A percentile compares a stretch with the other conserved stretches of the same genome.
Conservation (phyloP, 176 grass and related monocot species). For the Aegilops sharonensis region DNA sequence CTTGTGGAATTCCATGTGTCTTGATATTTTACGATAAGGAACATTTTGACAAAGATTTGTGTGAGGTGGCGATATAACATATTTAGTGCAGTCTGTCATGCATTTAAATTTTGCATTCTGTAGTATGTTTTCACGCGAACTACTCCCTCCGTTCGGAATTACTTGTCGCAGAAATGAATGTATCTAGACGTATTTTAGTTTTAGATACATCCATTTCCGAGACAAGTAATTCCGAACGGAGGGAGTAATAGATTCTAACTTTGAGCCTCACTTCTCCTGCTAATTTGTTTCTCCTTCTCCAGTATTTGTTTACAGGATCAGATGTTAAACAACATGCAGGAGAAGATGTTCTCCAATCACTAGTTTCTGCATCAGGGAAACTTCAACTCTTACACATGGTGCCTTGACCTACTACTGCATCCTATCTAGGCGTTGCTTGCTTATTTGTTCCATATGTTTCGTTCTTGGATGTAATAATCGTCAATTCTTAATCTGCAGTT, state of each 20-base stretch:
- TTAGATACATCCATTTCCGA: too few relatives aligned
- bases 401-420: background rate
- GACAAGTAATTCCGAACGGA: too few relatives aligned
- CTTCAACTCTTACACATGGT: slow-evolving; percentile 69
- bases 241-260: background rate
- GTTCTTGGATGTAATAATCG: background rate
- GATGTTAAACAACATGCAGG: slow-evolving; percentile 31
- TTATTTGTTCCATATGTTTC: background rate
- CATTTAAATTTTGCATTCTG: background rate
- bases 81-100: background rate
- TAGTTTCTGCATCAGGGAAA: slow-evolving; percentile 64
- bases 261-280: background rate
- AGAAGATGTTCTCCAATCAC: slow-evolving; percentile 48
- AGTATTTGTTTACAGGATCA: slow-evolving; percentile 57
- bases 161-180: too few relatives aligned
- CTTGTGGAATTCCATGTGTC: background rate
- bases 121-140: background rate
- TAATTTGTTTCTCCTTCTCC: slow-evolving; percentile 9
- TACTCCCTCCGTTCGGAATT: too few relatives aligned
- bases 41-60: slow-evolving; percentile 4
- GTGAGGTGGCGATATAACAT: background rate
- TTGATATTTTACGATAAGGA: background rate
- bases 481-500: slow-evolving; percentile 34
- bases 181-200: too few relatives aligned
- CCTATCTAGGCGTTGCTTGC: background rate